Conservation (phyloP, 768 basidiomycete genomes). For the Trametes maxima region DNA sequence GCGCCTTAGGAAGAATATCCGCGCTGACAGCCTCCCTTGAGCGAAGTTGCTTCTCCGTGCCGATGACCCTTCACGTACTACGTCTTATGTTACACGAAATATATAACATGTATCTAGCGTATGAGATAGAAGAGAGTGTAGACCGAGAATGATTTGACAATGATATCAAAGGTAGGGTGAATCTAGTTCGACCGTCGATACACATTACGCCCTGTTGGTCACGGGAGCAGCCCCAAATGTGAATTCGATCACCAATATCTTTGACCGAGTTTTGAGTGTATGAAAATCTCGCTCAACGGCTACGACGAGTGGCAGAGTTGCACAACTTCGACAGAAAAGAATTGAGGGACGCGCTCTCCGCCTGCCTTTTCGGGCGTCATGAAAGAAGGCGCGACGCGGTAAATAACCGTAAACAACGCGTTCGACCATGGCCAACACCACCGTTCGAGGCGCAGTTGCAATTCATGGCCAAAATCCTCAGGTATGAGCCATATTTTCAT, state of each 20-base stretch:
- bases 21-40: not conserved
- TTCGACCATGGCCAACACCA: conserved; percentile 86
- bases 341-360: not conserved
- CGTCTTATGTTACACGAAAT: not conserved
- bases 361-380: not conserved
- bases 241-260: no score
- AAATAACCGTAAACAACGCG: conserved; percentile 30
- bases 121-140: no score
- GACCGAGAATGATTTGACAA: no score
- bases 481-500: conserved; percentile 45
- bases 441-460: conserved; percentile 82
- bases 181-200: no score
- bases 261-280: no score
- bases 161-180: no score
- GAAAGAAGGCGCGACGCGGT: conserved; percentile 4
- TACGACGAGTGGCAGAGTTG: not conserved
- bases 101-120: no score
- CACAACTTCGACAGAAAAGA: not conserved
- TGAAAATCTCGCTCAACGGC: no score
- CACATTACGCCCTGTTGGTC: no score
- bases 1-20: conserved; percentile 6
- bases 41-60: not conserved
- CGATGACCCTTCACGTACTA: not conserved
- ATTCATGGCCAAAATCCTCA: conserved; percentile 98
- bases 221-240: no score